These are phyloP conservation scores for Pichia scutulata DNA, from an alignment of 805 yeast genomes.

Conservation along the genomic window DNA sequence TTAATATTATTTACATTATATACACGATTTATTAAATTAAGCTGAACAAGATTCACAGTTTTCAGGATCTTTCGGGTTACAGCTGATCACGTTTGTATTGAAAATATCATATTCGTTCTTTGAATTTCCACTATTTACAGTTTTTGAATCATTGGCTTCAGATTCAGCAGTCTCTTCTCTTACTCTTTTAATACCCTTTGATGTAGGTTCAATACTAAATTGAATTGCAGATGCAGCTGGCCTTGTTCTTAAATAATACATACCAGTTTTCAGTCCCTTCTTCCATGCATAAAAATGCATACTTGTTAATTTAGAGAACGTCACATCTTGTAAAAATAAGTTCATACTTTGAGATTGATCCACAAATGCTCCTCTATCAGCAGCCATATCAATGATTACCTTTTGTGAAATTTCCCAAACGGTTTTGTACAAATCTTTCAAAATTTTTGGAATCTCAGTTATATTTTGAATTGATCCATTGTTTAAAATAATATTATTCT, in stretches of 20 bases:
- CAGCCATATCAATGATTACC: slow-evolving; percentile 78
- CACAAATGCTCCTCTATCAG: slow-evolving; percentile 64
- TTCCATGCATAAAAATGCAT: slow-evolving; percentile 99
- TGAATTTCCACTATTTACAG: background rate
- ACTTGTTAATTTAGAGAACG: slow-evolving; percentile 92
- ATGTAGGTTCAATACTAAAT: slow-evolving; percentile 59
- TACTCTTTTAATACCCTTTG: background rate
- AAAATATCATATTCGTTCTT: slow-evolving; percentile 8
- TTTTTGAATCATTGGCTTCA: background rate
- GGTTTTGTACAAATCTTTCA: slow-evolving; percentile 79
- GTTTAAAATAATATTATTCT: slow-evolving; percentile 63
- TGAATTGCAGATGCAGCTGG: slow-evolving; percentile 97
- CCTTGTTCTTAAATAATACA: slow-evolving; percentile 95
- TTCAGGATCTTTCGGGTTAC: slow-evolving; percentile 20
- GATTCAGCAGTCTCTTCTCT: background rate
- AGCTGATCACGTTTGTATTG: slow-evolving; percentile 15
- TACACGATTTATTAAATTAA: slow-evolving; percentile 9
- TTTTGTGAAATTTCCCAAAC: slow-evolving; percentile 96
- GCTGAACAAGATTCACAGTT: slow-evolving; percentile 38
- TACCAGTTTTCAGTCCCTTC: slow-evolving; percentile 96
- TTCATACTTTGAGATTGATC: slow-evolving; percentile 94
- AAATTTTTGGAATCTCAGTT: slow-evolving; percentile 61
- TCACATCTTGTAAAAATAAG: slow-evolving; percentile 80
- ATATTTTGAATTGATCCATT: slow-evolving; percentile 84
- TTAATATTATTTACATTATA: background rate